These are phyloP conservation scores for Naegleria gruberi DNA, from an alignment of 208 protist species.

Conservation along the genomic window DNA sequence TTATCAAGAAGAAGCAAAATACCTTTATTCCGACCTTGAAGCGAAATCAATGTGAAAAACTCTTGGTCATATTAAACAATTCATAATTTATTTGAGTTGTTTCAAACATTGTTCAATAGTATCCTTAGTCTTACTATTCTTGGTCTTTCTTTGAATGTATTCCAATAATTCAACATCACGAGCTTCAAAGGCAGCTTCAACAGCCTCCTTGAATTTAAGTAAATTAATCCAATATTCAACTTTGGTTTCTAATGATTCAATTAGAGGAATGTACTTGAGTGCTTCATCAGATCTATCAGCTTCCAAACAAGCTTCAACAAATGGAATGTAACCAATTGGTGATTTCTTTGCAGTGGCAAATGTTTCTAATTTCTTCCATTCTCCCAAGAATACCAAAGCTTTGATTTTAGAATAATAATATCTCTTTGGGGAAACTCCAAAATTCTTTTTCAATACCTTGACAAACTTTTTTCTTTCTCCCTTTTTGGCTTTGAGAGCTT, in stretches of 20 bases:
- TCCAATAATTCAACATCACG: constrained; percentile 12
- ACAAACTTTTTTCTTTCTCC: neutral
- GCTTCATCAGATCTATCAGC: neutral
- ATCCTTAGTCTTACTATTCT: neutral
- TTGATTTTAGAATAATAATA: constrained; percentile 11
- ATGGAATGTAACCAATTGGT: constrained; percentile 28
- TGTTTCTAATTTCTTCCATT: neutral
- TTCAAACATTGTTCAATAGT: neutral
- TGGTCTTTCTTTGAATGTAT: neutral
- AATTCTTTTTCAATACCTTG: neutral
- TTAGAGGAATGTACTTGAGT: constrained; percentile 3
- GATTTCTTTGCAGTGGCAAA: neutral
- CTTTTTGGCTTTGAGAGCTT: neutral
- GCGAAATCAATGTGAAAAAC: neutral
- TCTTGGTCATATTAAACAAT: neutral
- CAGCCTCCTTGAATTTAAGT: constrained; percentile 21
- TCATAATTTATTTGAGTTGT: neutral
- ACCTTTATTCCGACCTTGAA: neutral
- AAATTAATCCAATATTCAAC: constrained; percentile 20
- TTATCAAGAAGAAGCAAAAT: neutral
- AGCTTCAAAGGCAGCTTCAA: neutral
- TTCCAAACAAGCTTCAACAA: constrained; percentile 7
- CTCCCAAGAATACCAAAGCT: neutral
- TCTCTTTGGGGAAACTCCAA: neutral
- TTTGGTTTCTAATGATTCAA: neutral